Evolutionary conservation across 1,284 basidiomycete species (phyloP).

Genomic region (Boletus mariae): DNA sequence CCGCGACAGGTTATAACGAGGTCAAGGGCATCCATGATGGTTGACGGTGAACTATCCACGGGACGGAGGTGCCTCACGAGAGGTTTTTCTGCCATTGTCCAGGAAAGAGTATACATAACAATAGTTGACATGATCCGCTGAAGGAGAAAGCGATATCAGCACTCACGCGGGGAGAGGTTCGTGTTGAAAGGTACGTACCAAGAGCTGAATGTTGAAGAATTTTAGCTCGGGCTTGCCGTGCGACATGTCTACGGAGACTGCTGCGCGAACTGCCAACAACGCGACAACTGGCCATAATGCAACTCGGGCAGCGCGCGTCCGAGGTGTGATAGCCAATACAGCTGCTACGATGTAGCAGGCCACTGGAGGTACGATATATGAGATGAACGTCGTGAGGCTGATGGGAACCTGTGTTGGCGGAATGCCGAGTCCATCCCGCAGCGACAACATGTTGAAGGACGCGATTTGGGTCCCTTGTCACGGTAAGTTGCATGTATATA

Average conservation of each 20-base stretch:
- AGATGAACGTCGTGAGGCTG: neutral
- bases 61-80: slow-evolving; percentile 4
- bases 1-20: slow-evolving; percentile 48
- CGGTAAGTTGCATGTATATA: too few relatives aligned
- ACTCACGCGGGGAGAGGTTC: neutral
- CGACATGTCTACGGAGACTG: neutral
- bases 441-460: too few relatives aligned
- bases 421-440: too few relatives aligned
- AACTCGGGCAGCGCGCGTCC: neutral
- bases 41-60: slow-evolving; percentile 2
- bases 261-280: neutral
- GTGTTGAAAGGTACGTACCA: neutral
- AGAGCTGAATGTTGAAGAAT: neutral
- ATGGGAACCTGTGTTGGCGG: too few relatives aligned
- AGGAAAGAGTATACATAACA: neutral
- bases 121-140: neutral
- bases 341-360: neutral
- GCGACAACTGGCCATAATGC: neutral
- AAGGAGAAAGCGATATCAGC: neutral
- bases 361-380: neutral
- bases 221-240: neutral
- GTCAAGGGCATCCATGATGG: slow-evolving; percentile 43
- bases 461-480: too few relatives aligned
- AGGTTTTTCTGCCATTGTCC: neutral
- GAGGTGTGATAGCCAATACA: neutral